Conservation (phyloP, 73 alveolate species). For the Paramecium sexaurelia region DNA sequence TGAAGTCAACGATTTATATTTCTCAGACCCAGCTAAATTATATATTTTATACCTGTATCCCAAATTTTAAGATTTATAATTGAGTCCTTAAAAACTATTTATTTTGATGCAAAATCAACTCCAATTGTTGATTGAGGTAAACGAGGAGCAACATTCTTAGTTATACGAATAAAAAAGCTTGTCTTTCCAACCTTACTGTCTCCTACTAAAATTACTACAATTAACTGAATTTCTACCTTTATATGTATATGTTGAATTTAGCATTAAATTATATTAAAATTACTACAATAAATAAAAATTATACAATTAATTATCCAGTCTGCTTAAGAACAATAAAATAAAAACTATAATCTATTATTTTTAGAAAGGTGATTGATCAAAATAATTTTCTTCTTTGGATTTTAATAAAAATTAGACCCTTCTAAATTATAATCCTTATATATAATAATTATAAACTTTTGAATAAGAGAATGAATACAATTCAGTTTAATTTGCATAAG, state of each 20-base stretch:
- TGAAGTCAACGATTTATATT: constrained; percentile 45
- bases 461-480: no score
- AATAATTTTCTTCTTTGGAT: no score
- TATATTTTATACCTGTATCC: constrained; percentile 52
- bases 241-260: not conserved
- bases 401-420: no score
- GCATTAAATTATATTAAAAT: no score
- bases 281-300: no score
- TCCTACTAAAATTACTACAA: constrained; percentile 77
- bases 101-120: constrained; percentile 48
- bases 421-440: no score
- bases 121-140: constrained; percentile 61
- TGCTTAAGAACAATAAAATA: no score
- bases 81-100: not conserved
- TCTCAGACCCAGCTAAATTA: constrained; percentile 65
- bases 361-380: no score
- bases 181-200: constrained; percentile 89
- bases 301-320: no score
- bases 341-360: no score
- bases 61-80: constrained; percentile 46
- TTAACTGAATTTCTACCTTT: not conserved
- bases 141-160: constrained; percentile 12
- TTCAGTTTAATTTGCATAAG: not conserved
- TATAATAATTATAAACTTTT: no score
- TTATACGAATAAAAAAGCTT: constrained; percentile 64